These are phyloP conservation scores for Spathaspora sp. DNA, from an alignment of 1,139 yeast species.

Conservation along the genomic window DNA sequence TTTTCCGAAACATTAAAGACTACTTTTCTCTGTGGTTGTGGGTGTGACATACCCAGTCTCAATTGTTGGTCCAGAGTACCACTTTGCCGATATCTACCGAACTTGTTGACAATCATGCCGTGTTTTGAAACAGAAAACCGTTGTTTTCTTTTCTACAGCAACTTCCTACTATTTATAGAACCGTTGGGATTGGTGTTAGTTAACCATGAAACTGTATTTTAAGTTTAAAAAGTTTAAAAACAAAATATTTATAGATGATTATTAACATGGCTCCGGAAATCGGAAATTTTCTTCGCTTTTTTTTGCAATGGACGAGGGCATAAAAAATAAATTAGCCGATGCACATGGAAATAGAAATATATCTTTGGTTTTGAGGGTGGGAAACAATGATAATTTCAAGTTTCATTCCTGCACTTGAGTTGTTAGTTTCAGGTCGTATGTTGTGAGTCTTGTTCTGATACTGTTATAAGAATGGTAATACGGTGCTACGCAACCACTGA, in stretches of 20 bases:
- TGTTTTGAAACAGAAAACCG: too few relatives aligned
- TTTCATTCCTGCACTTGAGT: not conserved
- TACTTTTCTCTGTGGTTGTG: slow-evolving; percentile 40
- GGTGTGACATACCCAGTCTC: not conserved
- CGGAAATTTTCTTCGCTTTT: too few relatives aligned
- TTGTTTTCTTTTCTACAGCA: not conserved
- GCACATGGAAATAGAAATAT: not conserved
- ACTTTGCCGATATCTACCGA: not conserved
- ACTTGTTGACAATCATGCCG: not conserved
- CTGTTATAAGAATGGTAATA: too few relatives aligned
- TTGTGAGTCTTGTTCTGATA: not conserved
- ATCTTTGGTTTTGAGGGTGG: not conserved
- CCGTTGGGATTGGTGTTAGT: not conserved
- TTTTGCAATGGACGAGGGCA: too few relatives aligned
- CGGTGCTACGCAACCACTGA: too few relatives aligned
- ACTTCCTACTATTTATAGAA: not conserved
- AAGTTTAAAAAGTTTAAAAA: not conserved
- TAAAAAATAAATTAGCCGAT: not conserved
- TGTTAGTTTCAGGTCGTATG: not conserved
- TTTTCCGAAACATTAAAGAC: slow-evolving; percentile 87
- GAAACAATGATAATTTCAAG: not conserved
- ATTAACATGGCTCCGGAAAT: not conserved
- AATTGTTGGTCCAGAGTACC: not conserved
- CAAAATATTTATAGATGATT: not conserved
- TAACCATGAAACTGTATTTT: not conserved